Base-by-base conservation (phyloP, 1,284 basidiomycete species). In the Singerocomus inundabilis region DNA sequence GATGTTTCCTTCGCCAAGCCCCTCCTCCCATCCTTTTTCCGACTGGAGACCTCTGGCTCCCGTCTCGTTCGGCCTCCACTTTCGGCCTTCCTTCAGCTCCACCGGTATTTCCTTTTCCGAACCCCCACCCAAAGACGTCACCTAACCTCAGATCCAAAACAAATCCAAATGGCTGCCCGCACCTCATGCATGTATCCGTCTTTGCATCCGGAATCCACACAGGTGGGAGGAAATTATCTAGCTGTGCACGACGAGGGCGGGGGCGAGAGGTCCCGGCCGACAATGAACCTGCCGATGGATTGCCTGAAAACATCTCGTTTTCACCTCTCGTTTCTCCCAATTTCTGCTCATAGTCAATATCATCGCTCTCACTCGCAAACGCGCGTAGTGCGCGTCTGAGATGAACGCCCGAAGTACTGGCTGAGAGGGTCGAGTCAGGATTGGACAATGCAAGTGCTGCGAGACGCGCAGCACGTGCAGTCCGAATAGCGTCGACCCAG, bases 131-230 rank as follows among this genome's bases (percentile, higher is more conserved):
- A 26, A 64, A 68, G 26, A 65, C 54, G 4, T 68, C 62, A 6
- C 50, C 49, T n/a, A 67, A 33, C 36, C 39, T 57, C 40, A 67
- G 16, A 39, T 66, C 66, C 29, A 68, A 49, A 39, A 46, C 80
- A 76, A 93, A 84, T 6, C 88, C 86, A 69, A 97, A 97, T 21
- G 76, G 60, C 45, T 80, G 74, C 11, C 81, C 81, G 63, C 93
- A 97, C 12, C 88, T 77, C 88, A 91, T 91, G 67, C 93, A 97
- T 37, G 78, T 77, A 53, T 82, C 79, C 8, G 89, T 85, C 62
- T 81, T 87, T 50, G 81, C 82, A 64, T 97, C 93, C 0, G 93
- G 92, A 15, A 95, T 85, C 93, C 93, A 97, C 10, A 96, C 82
- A 0, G 94, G 89, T 4, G 93, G 92, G 2, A 91, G 83, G 72